phyloP scores from a whole-genome alignment of 2,329 filamentous ascomycete species.

The Pochonia chlamydosporia region DNA sequence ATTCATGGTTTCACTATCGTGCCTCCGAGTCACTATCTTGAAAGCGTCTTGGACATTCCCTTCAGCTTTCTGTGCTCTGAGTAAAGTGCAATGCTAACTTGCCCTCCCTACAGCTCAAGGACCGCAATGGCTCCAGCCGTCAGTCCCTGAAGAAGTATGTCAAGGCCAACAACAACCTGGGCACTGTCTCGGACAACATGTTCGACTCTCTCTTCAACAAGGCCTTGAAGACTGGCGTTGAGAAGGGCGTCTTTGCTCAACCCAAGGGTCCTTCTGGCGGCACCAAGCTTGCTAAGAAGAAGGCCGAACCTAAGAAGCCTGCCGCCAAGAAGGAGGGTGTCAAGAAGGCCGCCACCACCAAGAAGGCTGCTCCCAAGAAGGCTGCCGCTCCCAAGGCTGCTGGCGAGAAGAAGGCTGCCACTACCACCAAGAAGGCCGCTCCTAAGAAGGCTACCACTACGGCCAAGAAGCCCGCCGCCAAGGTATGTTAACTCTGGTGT shows the following conservation, averaged over 20 bases:
- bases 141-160: slow-evolving; percentile 59
- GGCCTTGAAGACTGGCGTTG: slow-evolving; percentile 73
- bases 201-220: slow-evolving; percentile 77
- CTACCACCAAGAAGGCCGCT: slow-evolving; percentile 33
- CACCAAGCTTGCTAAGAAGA: slow-evolving; percentile 87
- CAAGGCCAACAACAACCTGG: slow-evolving; percentile 47
- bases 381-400: slow-evolving; percentile 6
- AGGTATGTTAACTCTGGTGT: slow-evolving; percentile 22
- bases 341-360: slow-evolving; percentile 26
- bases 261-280: slow-evolving; percentile 89
- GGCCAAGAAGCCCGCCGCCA: slow-evolving; percentile 17
- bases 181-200: slow-evolving; percentile 43
- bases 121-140: slow-evolving; percentile 56
- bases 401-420: slow-evolving; percentile 13
- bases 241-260: slow-evolving; percentile 80
- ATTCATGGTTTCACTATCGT: slow-evolving; percentile 4
- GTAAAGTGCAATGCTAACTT: slow-evolving; percentile 27
- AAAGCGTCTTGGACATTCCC: not conserved
- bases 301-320: slow-evolving; percentile 34
- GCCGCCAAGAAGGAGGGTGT: slow-evolving; percentile 25
- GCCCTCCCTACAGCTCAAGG: slow-evolving; percentile 48
- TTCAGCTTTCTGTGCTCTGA: not conserved
- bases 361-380: slow-evolving; percentile 25
- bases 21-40: slow-evolving; percentile 14
- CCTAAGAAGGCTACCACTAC: slow-evolving; percentile 23